Conservation (phyloP, 2,329 filamentous ascomycete genomes). For the Grosmannia huntii region DNA sequence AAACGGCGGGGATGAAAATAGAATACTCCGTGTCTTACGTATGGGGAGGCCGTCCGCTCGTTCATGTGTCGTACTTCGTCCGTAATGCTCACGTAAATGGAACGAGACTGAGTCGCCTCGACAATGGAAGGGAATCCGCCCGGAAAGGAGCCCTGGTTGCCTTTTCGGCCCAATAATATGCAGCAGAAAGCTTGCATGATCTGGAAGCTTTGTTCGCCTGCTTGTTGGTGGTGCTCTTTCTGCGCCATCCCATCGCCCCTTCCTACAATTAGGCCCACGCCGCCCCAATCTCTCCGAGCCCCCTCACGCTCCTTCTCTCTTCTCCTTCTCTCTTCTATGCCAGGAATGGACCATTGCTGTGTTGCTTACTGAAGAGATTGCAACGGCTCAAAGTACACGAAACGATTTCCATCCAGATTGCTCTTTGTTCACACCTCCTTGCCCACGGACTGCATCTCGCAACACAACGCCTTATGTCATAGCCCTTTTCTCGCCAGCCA, state of each 20-base stretch:
- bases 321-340: too few species aligned
- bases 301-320: background rate
- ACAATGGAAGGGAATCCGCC: background rate
- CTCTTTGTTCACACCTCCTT: background rate
- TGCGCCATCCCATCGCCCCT: background rate
- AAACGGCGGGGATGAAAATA: background rate
- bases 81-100: background rate
- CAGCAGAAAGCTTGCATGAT: background rate
- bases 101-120: background rate
- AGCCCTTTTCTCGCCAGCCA: background rate
- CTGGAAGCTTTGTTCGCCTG: background rate
- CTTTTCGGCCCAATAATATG: background rate
- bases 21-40: too few species aligned
- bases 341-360: background rate
- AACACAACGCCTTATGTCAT: background rate
- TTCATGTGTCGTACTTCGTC: background rate
- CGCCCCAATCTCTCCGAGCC: background rate
- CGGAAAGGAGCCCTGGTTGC: background rate
- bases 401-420: background rate
- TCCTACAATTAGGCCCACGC: conserved; percentile 1
- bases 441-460: background rate
- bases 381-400: background rate
- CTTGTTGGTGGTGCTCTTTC: background rate
- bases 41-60: background rate
- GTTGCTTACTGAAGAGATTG: background rate